These are phyloP conservation scores for Elsinoe arachidis DNA, from an alignment of 2,329 filamentous ascomycete genomes.

Conservation along the genomic window DNA sequence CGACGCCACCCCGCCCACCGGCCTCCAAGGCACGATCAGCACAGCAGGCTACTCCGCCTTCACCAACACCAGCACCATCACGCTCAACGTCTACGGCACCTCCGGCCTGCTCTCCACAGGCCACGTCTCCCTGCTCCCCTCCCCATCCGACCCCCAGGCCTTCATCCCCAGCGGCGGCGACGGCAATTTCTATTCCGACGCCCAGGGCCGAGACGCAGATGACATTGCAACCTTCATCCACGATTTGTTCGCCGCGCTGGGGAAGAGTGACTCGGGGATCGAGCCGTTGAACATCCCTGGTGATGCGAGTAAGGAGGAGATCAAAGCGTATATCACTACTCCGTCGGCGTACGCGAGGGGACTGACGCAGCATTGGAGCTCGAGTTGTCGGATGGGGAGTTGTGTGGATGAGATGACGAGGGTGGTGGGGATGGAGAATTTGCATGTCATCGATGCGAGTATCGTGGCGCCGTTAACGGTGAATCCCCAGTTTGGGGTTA, in stretches of 20 bases:
- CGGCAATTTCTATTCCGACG: conserved; percentile 37
- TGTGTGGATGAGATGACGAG: conserved; percentile 42
- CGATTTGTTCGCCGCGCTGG: conserved; percentile 41
- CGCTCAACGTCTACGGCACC: conserved; percentile 50
- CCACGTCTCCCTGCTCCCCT: neutral
- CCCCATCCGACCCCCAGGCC: neutral
- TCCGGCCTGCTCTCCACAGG: conserved; percentile 45
- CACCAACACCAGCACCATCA: conserved; percentile 37
- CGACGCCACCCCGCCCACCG: conserved; percentile 41
- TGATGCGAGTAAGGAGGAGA: conserved; percentile 40
- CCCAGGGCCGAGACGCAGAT: conserved; percentile 34
- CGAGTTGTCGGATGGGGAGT: conserved; percentile 42
- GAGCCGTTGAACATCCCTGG: conserved; percentile 42
- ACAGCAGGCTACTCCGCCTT: conserved; percentile 27
- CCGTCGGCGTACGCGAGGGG: conserved; percentile 41
- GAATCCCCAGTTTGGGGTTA: conserved; percentile 48
- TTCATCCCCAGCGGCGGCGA: conserved; percentile 4
- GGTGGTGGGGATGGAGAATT: conserved; percentile 42
- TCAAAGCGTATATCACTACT: conserved; percentile 44
- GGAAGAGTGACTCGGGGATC: conserved; percentile 28
- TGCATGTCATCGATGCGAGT: conserved; percentile 45
- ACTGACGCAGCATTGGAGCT: conserved; percentile 47
- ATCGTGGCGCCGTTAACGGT: conserved; percentile 45
- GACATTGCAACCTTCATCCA: conserved; percentile 45
- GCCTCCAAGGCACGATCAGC: conserved; percentile 34